Conservation (phyloP, 2,329 filamentous ascomycete genomes). For the Penicillium hordei region DNA sequence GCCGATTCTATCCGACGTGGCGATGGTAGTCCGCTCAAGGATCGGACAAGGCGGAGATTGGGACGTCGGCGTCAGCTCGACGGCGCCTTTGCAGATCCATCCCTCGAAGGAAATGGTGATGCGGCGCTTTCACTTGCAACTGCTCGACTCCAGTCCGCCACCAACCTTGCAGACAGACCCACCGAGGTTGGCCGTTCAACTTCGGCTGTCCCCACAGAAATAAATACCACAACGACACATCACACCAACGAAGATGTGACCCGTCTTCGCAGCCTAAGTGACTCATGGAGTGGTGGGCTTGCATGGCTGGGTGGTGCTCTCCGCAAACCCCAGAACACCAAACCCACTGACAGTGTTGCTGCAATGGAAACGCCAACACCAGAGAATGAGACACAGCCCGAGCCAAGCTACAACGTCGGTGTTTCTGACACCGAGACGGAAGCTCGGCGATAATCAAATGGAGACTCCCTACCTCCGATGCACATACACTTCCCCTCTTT, state of each 20-base stretch:
- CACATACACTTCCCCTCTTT: slow-evolving; percentile 9
- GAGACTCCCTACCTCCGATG: neutral
- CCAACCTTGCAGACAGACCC: slow-evolving; percentile 20
- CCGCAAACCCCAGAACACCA: slow-evolving; percentile 16
- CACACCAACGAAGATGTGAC: slow-evolving; percentile 20
- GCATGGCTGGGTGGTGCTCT: slow-evolving; percentile 39
- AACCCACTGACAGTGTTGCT: slow-evolving; percentile 9
- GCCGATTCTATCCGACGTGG: slow-evolving; percentile 64
- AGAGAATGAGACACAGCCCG: slow-evolving; percentile 1
- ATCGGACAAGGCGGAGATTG: slow-evolving; percentile 29
- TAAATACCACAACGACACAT: slow-evolving; percentile 7
- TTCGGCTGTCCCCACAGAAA: slow-evolving; percentile 21
- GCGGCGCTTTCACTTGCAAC: slow-evolving; percentile 23
- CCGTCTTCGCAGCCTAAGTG: slow-evolving; percentile 39
- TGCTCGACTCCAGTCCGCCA: slow-evolving; percentile 31
- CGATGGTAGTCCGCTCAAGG: slow-evolving; percentile 44
- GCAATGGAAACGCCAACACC: slow-evolving; percentile 16
- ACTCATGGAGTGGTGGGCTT: slow-evolving; percentile 38
- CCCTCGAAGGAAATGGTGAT: slow-evolving; percentile 21
- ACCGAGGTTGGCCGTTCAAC: slow-evolving; percentile 25
- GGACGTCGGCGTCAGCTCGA: slow-evolving; percentile 33
- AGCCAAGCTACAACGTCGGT: neutral
- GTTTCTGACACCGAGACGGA: slow-evolving; percentile 4
- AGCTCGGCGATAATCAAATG: slow-evolving; percentile 10
- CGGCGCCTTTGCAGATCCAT: slow-evolving; percentile 24